Percentiles rank a stretch among this genome's conserved stretches.
Evolutionary conservation across 495 filamentous ascomycete genomes (phyloP).

Genomic region (Hapsidospora chrysogenum): DNA sequence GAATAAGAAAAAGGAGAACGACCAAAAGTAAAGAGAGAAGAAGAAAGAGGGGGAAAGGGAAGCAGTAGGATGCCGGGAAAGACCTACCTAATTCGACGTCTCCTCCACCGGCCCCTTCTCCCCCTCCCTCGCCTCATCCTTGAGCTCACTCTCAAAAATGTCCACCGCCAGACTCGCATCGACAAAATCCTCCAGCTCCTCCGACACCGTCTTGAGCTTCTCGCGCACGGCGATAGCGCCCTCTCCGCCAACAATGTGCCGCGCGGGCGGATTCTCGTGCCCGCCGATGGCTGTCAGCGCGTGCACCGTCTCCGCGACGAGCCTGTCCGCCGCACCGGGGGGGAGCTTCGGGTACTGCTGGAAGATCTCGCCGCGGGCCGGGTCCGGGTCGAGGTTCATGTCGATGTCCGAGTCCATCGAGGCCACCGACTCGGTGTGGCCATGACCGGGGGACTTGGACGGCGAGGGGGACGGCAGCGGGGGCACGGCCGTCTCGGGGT

Average conservation of each 20-base stretch:
- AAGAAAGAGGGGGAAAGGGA: too few relatives aligned
- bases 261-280: slow-evolving; percentile 85
- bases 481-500: slow-evolving; percentile 35
- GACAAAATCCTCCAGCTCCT: slow-evolving; percentile 92
- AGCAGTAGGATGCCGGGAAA: too few relatives aligned
- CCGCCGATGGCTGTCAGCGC: slow-evolving; percentile 83
- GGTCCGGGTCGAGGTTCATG: slow-evolving; percentile 1
- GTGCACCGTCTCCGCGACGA: slow-evolving; percentile 80
- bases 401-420: neutral
- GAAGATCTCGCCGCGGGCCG: slow-evolving; percentile 33
- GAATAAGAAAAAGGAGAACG: too few relatives aligned
- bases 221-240: slow-evolving; percentile 81
- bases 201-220: slow-evolving; percentile 89
- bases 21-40: too few relatives aligned
- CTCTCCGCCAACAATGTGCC: slow-evolving; percentile 88
- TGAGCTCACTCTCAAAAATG: slow-evolving; percentile 40
- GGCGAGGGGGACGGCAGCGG: neutral
- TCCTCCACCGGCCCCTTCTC: too few relatives aligned
- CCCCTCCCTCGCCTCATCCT: slow-evolving; percentile 25
- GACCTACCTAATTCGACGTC: too few relatives aligned
- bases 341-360: slow-evolving; percentile 58
- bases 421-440: neutral
- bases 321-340: slow-evolving; percentile 41
- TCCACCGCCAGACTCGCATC: slow-evolving; percentile 76
- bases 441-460: too few relatives aligned